Base-by-base conservation (phyloP, 495 filamentous ascomycete species). In the Aspergillus bridgeri region DNA sequence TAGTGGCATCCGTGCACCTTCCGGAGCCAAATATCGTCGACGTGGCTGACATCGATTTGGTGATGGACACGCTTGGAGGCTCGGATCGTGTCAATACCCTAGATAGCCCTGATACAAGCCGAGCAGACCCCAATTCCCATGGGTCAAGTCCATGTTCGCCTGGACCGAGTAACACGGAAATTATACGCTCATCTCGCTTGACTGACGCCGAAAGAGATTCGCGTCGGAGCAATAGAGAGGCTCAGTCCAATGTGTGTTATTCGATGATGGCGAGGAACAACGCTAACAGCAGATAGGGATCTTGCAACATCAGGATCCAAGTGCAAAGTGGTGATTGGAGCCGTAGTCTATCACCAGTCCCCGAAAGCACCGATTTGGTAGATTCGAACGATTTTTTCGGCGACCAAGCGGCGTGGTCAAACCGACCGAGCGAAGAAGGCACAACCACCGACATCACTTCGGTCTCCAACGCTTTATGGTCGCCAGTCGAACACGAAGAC, bases 401-500 rank as follows among this genome's bases (percentile, higher is more conserved):
- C 19, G 44, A 55, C 9, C 54, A 60, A 20, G 51, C 29, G 5
- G 46, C 48, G 22, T 48, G 48, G 17, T 51, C 56, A 21, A 50
- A 38, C 21, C 51, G 56, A 13, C 48, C 23, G 0, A 63, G 60
- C 25, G 60, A 63, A 19, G 50, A 56, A 17, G 52, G 22, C 5
- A 51, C 19, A 42, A 60, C 59, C 11, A 51, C 56, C 9, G 64
- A 64, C 21, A 38, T 52, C 22, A 65, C 60, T 7, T 69, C 69
- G 20, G 29, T 43, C 4, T 63, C 63, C 6, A 56, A 59, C 18
- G 48, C 51, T 19, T 51, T 56, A 42, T 70, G 65, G 65, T 67
- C 66, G 0, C 64, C 69, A 0, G 54, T 64, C 13, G 71, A 63
- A 9, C 59, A 65, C 33, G 64, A 64, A 6, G 68, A 76, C 18